Base-by-base conservation (phyloP, 2,329 filamentous ascomycete species). In the Aspergillus awamori region DNA sequence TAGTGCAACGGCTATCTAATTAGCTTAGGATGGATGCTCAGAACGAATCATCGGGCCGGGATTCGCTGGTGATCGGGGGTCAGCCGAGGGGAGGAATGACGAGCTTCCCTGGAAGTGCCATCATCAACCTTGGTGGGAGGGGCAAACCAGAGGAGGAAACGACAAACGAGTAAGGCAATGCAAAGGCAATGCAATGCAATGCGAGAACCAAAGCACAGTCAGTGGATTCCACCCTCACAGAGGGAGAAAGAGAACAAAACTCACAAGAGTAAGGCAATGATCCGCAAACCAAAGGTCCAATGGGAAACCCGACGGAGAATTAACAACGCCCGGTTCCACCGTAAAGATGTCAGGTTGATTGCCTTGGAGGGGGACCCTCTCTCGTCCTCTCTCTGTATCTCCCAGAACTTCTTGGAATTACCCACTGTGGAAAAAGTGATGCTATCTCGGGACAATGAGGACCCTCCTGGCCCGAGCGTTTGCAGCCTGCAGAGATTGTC, bases 391-490 rank as follows among this genome's bases (percentile, higher is more conserved):
- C 4, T 1, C 33, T 36, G 33, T 13, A 11, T 3, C 4, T 36
- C 33, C 33, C 33, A 13, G 33, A 30, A 30, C 28, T 30, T 10
- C 10, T 1, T 30, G 33, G 33, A 36, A 6, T 36, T 36, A 15
- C 33, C 33, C 33, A 36, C 33, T 36, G 33, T 36, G 8, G n/a
- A 17, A 30, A 49, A 28, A 30, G 26, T 51, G 47, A 51, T 51
- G 47, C 47, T 33, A 51, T 51, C 26, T n/a, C 45, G 24, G 45
- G 45, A 10, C 6, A 28, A 51, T 11, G 24, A 30, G 47, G 47
- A 51, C 47, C 26, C 47, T 49, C 45, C 8, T 49, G 45, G 45
- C n/a, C 45, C 45, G 45, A 49, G 45, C 45, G 26, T 45, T 22
- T 11, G 22, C 11, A 11, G n/a, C 10, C 8, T 24, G 45, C 45